Percentiles rank a stretch among this genome's conserved stretches.
These are phyloP conservation scores for Pyricularia grisea DNA, from an alignment of 2,329 filamentous ascomycete genomes.

Conservation along the genomic window DNA sequence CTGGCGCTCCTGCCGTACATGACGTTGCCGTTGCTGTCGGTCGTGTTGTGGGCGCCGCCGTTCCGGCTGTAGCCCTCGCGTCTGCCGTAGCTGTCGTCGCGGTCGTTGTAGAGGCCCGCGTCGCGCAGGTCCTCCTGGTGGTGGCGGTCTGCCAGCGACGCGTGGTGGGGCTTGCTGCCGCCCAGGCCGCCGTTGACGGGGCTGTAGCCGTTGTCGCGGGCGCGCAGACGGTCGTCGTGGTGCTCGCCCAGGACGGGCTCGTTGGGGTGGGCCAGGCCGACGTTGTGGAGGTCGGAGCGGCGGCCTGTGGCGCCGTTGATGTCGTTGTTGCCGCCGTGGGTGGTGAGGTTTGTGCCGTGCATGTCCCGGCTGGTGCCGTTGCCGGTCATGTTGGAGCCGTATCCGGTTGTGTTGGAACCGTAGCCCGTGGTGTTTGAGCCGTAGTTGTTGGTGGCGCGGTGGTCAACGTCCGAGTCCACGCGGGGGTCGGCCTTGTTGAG, in stretches of 20 bases:
- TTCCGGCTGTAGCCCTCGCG: background rate
- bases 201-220: slow-evolving; percentile 8
- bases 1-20: background rate
- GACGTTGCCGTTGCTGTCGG: background rate
- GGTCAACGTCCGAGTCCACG: background rate
- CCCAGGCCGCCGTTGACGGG: slow-evolving; percentile 6
- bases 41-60: background rate
- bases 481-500: background rate
- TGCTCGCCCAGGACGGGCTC: background rate
- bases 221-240: slow-evolving; percentile 11
- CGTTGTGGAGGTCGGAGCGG: background rate
- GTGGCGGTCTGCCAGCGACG: slow-evolving; percentile 1
- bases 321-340: background rate
- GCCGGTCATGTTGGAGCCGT: background rate
- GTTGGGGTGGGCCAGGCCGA: background rate
- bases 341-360: background rate
- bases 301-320: background rate
- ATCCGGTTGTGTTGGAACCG: too few relatives aligned
- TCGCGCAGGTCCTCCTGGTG: slow-evolving; percentile 1
- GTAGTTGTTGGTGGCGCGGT: background rate
- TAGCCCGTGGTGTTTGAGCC: background rate
- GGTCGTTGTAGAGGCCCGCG: background rate
- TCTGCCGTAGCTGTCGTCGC: background rate
- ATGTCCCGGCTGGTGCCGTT: background rate
- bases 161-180: background rate